Evolutionary conservation across 192 early-diverging fungal species (phyloP).

Genomic region (Gigaspora rosea): DNA sequence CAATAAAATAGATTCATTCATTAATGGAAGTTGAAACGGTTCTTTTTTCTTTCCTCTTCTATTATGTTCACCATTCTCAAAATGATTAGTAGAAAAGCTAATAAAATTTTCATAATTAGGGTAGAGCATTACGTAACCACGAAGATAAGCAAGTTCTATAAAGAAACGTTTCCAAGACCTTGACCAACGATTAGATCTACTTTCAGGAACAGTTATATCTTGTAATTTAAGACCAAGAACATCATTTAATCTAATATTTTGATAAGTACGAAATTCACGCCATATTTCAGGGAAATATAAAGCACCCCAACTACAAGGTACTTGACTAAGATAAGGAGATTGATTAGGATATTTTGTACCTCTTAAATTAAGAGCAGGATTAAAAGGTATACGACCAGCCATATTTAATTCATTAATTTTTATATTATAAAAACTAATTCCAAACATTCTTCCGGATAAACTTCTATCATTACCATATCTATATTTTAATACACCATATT

Average conservation of each 20-base stretch:
- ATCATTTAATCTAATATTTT: constrained; percentile 59
- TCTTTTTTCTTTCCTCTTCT: neutral
- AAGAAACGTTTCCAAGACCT: constrained; percentile 66
- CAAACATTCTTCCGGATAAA: constrained; percentile 48
- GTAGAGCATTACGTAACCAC: constrained; percentile 64
- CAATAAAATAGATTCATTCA: constrained; percentile 52
- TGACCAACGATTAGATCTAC: constrained; percentile 58
- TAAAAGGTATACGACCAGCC: constrained; percentile 51
- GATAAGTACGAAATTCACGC: constrained; percentile 37
- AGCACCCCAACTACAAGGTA: constrained; percentile 39
- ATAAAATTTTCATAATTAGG: constrained; percentile 61
- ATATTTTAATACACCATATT: constrained; percentile 58
- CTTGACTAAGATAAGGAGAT: constrained; percentile 56
- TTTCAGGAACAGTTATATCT: constrained; percentile 54
- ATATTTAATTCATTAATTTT: constrained; percentile 54
- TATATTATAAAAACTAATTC: constrained; percentile 58
- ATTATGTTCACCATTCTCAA: constrained; percentile 53
- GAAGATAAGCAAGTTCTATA: constrained; percentile 63
- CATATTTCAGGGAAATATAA: too few relatives aligned
- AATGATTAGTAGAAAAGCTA: constrained; percentile 63
- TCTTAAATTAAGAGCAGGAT: constrained; percentile 49
- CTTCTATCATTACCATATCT: constrained; percentile 47
- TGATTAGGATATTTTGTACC: constrained; percentile 43
- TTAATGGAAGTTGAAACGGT: constrained; percentile 58
- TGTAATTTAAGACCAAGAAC: constrained; percentile 44